A percentile compares a stretch with the other conserved stretches of the same genome.
Evolutionary conservation across 177 flowering plant genomes (phyloP).

Genomic region (Vitis hybrid): DNA sequence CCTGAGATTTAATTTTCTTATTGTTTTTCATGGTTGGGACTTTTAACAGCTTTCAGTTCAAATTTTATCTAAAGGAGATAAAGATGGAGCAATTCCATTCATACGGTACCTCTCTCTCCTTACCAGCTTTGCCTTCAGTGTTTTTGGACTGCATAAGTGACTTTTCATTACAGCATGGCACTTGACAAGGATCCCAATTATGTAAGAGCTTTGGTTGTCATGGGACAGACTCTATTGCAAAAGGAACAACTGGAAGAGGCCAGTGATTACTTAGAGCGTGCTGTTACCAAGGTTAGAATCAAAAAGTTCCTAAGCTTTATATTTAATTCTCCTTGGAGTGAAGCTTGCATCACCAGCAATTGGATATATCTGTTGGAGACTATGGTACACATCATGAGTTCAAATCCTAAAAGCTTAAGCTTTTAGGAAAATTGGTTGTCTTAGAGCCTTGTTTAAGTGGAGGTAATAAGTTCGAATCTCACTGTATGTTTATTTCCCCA

Average conservation of each 20-base stretch:
- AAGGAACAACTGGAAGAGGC: conserved; percentile 48
- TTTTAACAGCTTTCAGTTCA: conserved; percentile 58
- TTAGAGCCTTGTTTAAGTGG: no score
- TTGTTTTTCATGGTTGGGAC: conserved; percentile 6
- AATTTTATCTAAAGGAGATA: conserved; percentile 43
- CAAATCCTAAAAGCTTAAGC: no score
- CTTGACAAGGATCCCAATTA: conserved; percentile 75
- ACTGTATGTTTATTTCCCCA: no score
- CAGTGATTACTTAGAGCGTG: conserved; percentile 55
- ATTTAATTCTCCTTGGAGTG: neutral
- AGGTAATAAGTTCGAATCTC: no score
- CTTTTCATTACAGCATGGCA: conserved; percentile 53
- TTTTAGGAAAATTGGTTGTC: no score
- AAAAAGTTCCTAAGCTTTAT: neutral
- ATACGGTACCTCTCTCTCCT: conserved; percentile 46
- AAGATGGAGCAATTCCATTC: conserved; percentile 56
- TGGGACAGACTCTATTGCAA: conserved; percentile 71
- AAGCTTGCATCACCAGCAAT: neutral
- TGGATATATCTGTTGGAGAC: neutral
- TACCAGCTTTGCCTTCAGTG: neutral
- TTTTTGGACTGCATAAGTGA: neutral
- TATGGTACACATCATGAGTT: no score
- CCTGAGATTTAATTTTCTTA: conserved; percentile 1
- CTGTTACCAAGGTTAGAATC: conserved; percentile 63
- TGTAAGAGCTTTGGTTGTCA: conserved; percentile 50